These are phyloP conservation scores for Lobosporangium transversale DNA, from an alignment of 192 early-diverging fungal genomes.

Conservation along the genomic window DNA sequence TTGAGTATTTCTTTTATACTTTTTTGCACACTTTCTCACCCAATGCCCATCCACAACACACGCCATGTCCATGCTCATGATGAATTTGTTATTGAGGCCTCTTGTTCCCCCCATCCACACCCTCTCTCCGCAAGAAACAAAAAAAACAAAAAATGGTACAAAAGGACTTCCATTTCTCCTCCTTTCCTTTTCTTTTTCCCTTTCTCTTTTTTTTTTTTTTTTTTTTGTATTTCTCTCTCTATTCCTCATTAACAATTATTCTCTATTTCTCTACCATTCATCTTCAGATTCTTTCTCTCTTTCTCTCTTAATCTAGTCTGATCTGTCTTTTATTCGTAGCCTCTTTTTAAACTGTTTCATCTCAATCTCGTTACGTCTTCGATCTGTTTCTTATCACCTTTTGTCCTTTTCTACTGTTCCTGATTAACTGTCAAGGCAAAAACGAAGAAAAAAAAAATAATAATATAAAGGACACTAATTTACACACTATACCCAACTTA, in stretches of 20 bases:
- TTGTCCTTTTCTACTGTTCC: not conserved
- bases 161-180: not conserved
- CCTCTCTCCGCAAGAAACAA: not conserved
- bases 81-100: not conserved
- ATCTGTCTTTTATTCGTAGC: not conserved
- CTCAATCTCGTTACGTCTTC: too few species aligned
- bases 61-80: not conserved
- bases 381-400: not conserved
- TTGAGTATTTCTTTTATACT: not conserved
- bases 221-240: not conserved
- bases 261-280: too few species aligned
- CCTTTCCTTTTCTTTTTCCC: not conserved
- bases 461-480: not conserved
- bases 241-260: not conserved
- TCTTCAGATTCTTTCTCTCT: constrained; percentile 4
- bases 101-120: not conserved
- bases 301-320: constrained; percentile 6
- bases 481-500: not conserved
- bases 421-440: not conserved
- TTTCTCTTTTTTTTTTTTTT: constrained; percentile 4
- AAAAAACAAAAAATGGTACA: not conserved
- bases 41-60: not conserved
- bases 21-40: not conserved
- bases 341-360: not conserved
- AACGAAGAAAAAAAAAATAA: too few species aligned